Base-by-base conservation (phyloP, 2,329 filamentous ascomycete genomes). In the Beauveria australis region DNA sequence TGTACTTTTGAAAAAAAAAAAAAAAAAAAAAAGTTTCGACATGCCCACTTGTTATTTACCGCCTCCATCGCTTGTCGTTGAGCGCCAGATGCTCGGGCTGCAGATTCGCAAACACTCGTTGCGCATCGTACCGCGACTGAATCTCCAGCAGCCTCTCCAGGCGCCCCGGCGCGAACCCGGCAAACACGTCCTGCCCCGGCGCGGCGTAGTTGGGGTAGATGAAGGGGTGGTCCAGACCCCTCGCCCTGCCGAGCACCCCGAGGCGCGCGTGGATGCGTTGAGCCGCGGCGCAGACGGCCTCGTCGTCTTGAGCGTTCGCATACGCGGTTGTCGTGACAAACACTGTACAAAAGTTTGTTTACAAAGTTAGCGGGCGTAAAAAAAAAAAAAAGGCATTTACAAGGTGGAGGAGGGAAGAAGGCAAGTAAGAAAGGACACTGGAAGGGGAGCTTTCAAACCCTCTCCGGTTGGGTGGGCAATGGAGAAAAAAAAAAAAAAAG, bases 141-240 rank as follows among this genome's bases (percentile, higher is more conserved):
- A 52, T 44, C 4, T 49, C 46, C 14, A 30, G 44, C 30, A 51
- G 24, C 28, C 55, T 12, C 46, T 44, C 19, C 24, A 59, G 37
- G 5, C 22, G 41, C 1, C 24, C 56, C 5, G 22, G 47, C 16
- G 33, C 22, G 24, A 30, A 43, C 8, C 46, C 56, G 2, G 47
- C 30, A 46, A 51, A 59, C 8, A 59, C 47, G 12, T 59, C 24
- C 22, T 59, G 47, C 8, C 22, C 46, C 9, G 16, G 28, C 3
- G 54, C 46, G 4, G 44, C 55, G 10, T 59, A 59, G 47, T 59
- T 59, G 30, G 30, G 30, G 44, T 59, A 59, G 22, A 59, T 51
- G 46, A 59, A 59, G 7, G 30, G 47, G 19, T 59, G 55, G n/a
- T 49, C 4, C 19, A 51, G 14, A 9, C 47, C 47, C 55, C 16